These are phyloP conservation scores for Eutypella sp. DNA, from an alignment of 2,329 filamentous ascomycete species.

Conservation along the genomic window DNA sequence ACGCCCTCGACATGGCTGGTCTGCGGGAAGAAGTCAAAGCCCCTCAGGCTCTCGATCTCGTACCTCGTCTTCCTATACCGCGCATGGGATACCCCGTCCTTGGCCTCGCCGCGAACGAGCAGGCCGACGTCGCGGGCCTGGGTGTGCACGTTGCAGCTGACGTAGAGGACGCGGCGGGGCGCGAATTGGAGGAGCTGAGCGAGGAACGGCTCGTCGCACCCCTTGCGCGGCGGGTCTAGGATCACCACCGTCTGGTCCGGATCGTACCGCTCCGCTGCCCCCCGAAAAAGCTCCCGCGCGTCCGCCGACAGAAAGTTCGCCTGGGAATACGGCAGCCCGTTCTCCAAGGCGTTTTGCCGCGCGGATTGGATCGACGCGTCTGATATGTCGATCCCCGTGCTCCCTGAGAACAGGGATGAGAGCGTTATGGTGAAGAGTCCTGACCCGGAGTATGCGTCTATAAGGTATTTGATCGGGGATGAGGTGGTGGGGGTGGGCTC, in stretches of 20 bases:
- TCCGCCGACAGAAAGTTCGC: conserved; percentile 88
- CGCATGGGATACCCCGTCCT: conserved; percentile 25
- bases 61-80: conserved; percentile 50
- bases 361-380: conserved; percentile 73
- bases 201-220: conserved; percentile 83
- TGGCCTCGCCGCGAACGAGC: conserved; percentile 64
- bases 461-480: conserved; percentile 70
- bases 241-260: conserved; percentile 85
- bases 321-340: conserved; percentile 61
- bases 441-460: conserved; percentile 96
- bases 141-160: conserved; percentile 97
- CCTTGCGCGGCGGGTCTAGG: conserved; percentile 93
- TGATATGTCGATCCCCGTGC: conserved; percentile 87
- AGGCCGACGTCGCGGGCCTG: conserved; percentile 91
- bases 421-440: conserved; percentile 96
- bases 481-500: conserved; percentile 27
- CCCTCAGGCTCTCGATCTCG: conserved; percentile 82
- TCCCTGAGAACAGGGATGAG: conserved; percentile 75
- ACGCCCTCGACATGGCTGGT: conserved; percentile 67
- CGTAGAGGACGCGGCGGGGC: conserved; percentile 80
- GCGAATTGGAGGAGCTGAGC: conserved; percentile 72
- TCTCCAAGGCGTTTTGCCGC: conserved; percentile 70
- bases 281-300: conserved; percentile 75
- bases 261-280: conserved; percentile 56
- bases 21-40: conserved; percentile 98